Percentiles rank a stretch among this genome's conserved stretches.
phyloP scores from a whole-genome alignment of 164 flowering plant species.

The Buxus sempervirens region DNA sequence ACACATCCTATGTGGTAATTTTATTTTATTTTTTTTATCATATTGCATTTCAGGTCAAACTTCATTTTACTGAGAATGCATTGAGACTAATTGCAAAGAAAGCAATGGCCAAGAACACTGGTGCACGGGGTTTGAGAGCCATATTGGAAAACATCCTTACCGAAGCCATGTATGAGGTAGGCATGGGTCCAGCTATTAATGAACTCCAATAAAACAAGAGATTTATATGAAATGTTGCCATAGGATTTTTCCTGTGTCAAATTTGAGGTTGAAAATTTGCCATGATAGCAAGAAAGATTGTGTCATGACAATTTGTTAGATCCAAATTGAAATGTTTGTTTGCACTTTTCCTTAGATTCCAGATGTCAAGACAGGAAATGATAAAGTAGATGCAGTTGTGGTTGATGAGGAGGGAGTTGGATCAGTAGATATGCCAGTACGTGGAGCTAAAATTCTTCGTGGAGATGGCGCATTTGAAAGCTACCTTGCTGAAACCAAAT shows the following conservation, averaged over 20 bases:
- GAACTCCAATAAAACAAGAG: neutral
- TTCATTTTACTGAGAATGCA: constrained; percentile 84
- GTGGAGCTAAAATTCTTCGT: constrained; percentile 81
- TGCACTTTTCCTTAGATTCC: constrained; percentile 58
- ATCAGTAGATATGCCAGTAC: constrained; percentile 41
- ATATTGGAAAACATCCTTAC: constrained; percentile 79
- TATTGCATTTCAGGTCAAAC: constrained; percentile 61
- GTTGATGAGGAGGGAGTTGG: constrained; percentile 89
- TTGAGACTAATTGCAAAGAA: constrained; percentile 71
- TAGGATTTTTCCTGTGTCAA: neutral
- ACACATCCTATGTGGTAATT: neutral
- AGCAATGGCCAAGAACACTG: constrained; percentile 92
- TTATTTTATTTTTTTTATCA: neutral
- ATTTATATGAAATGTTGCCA: neutral
- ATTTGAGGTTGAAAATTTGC: neutral
- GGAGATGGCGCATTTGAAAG: constrained; percentile 85
- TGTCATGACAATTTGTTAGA: neutral
- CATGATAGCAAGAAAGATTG: neutral
- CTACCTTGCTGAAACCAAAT: constrained; percentile 50
- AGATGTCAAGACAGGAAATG: constrained; percentile 68
- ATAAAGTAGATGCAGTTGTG: constrained; percentile 85
- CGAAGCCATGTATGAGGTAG: constrained; percentile 99
- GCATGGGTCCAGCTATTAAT: neutral
- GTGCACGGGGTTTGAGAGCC: constrained; percentile 95
- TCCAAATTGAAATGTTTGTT: neutral